Base-by-base conservation (phyloP, 2,329 filamentous ascomycete species). In the Diplodia mutila region DNA sequence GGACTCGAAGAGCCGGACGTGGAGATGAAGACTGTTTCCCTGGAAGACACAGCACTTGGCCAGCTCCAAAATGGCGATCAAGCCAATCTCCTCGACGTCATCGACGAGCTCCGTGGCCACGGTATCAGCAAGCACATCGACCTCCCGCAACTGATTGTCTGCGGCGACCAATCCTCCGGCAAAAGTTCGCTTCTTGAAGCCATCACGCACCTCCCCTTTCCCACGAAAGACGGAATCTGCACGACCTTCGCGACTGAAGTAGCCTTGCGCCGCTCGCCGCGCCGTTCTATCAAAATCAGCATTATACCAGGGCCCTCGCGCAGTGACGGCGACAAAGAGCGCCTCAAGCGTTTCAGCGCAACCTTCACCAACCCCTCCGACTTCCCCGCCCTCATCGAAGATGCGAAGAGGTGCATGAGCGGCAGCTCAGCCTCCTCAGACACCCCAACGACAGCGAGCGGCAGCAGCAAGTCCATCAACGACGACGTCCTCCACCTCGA, bases 181-280 rank as follows among this genome's bases (percentile, higher is more conserved):
- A 90, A 90, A 72, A 87, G 84, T n/a, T 89, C 86, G 0, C 86
- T 90, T 0, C 81, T 90, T 0, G 86, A 90, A 70, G 88, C 88
- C 0, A 86, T 91, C 55, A 86, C 87, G 0, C 82, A 85, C 11
- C 84, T 91, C 1, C 82, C 82, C 0, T 90, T 90, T 55, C 85
- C 86, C 0, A 78, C 83, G 12, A 85, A 87, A 5, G 83, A 84
- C 16, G 83, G 79, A 27, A 67, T 87, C 0, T 89, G 87, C 72
- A 90, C 88, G 0, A 80, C 85, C 0, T 90, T 89, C 68, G 84
- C 87, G 0, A 90, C 86, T 0, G 86, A 90, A 71, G 75, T 90
- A 4, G 81, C 86, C 21, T 78, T 90, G 11, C 81, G 84, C 1
- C 80, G 81, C 3, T 77, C 76, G 1, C 32, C 71, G 0, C 68